Conservation (phyloP, 768 basidiomycete genomes). For the Rhodotorula toruloides region DNA sequence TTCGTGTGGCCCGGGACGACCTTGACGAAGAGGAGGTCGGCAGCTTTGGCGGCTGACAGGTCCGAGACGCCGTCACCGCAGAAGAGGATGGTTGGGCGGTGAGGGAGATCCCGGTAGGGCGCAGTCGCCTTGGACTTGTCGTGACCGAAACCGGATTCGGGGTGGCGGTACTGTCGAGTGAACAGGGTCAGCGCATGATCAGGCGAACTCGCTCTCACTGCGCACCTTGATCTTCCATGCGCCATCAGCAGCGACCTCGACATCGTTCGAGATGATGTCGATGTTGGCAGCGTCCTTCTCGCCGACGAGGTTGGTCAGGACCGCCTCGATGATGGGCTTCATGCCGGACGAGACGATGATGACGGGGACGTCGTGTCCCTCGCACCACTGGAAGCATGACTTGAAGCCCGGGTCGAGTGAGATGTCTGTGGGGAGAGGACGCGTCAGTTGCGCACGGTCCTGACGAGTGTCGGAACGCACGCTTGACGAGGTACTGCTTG, state of each 20-base stretch:
- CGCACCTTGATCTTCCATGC: slow-evolving; percentile 67
- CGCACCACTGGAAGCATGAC: slow-evolving; percentile 79
- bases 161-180: slow-evolving; percentile 17
- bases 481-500: slow-evolving; percentile 20
- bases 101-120: slow-evolving; percentile 67
- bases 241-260: slow-evolving; percentile 59
- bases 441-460: slow-evolving; percentile 47
- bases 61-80: slow-evolving; percentile 97
- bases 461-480: slow-evolving; percentile 40
- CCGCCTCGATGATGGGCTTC: slow-evolving; percentile 76
- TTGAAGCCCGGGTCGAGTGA: slow-evolving; percentile 82
- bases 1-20: slow-evolving; percentile 52
- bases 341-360: slow-evolving; percentile 26
- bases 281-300: slow-evolving; percentile 66
- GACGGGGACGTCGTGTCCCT: slow-evolving; percentile 64
- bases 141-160: slow-evolving; percentile 63
- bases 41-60: slow-evolving; percentile 73
- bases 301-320: slow-evolving; percentile 75
- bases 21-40: slow-evolving; percentile 94
- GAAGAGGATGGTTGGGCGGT: slow-evolving; percentile 83
- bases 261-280: slow-evolving; percentile 91
- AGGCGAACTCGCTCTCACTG: neutral
- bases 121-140: slow-evolving; percentile 94
- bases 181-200: neutral
- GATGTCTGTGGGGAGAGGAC: slow-evolving; percentile 57